A percentile compares a stretch with the other conserved stretches of the same genome.
These are phyloP conservation scores for Physocladia obscura DNA, from an alignment of 192 early-diverging fungal genomes.

Conservation along the genomic window DNA sequence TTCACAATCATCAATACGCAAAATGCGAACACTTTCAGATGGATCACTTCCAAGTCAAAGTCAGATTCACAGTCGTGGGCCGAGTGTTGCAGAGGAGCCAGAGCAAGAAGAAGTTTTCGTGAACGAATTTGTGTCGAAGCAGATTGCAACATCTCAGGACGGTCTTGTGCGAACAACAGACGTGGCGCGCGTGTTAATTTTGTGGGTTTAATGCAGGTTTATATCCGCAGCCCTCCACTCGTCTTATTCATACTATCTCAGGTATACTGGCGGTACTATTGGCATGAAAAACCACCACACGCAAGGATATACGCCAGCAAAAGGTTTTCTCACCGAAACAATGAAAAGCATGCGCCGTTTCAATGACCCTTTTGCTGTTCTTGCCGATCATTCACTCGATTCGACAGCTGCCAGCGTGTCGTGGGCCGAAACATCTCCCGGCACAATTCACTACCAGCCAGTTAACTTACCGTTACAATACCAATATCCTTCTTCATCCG, in stretches of 20 bases:
- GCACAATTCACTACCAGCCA: slow-evolving; percentile 30
- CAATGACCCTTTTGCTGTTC: slow-evolving; percentile 56
- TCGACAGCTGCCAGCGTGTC: neutral
- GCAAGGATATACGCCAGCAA: slow-evolving; percentile 51
- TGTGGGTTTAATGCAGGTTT: neutral
- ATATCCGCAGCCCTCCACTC: neutral
- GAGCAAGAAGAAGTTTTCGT: too few relatives aligned
- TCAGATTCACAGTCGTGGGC: too few relatives aligned
- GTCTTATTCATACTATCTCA: too few relatives aligned
- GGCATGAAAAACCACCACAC: slow-evolving; percentile 66
- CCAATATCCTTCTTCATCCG: neutral
- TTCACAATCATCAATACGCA: too few relatives aligned
- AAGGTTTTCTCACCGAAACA: slow-evolving; percentile 78
- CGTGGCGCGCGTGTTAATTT: slow-evolving; percentile 25
- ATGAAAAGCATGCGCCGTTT: slow-evolving; percentile 76
- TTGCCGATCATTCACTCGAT: slow-evolving; percentile 5
- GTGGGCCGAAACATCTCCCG: slow-evolving; percentile 14
- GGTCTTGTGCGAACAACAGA: slow-evolving; percentile 36
- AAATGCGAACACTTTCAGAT: too few relatives aligned
- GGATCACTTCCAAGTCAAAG: too few relatives aligned
- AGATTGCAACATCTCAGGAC: slow-evolving; percentile 21
- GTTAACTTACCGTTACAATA: slow-evolving; percentile 44
- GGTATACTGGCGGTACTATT: slow-evolving; percentile 93
- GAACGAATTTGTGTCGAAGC: slow-evolving; percentile 41
- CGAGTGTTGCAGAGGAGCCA: too few relatives aligned